A percentile compares a stretch with the other conserved stretches of the same genome.
phyloP scores from a whole-genome alignment of 148 eudicot genomes.

The Fagopyrum homotropicum region DNA sequence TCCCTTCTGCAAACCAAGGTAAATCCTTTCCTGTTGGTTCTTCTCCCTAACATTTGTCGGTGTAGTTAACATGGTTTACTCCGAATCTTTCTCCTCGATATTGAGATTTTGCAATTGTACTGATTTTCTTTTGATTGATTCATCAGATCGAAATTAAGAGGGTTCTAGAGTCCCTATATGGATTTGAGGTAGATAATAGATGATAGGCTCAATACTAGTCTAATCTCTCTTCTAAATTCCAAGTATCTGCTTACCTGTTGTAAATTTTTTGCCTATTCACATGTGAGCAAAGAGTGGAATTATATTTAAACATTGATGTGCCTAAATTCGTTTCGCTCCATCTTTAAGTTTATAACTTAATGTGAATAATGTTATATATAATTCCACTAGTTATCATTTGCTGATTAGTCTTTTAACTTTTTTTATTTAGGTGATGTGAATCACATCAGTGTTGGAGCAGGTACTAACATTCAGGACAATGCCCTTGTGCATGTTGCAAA shows the following conservation, averaged over 20 bases:
- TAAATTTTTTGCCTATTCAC: not conserved
- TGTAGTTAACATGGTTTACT: too few relatives aligned
- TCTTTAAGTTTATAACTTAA: not conserved
- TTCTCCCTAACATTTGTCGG: too few relatives aligned
- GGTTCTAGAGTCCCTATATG: slow-evolving; percentile 82
- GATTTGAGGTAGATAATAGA: slow-evolving; percentile 34
- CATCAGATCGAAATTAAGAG: slow-evolving; percentile 72
- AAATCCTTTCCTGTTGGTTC: too few relatives aligned
- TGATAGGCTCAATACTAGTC: not conserved
- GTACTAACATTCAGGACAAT: slow-evolving; percentile 21
- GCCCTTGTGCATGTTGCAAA: slow-evolving; percentile 21
- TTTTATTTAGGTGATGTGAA: slow-evolving; percentile 18
- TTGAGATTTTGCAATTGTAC: too few relatives aligned
- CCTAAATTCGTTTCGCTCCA: not conserved
- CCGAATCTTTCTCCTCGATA: slow-evolving; percentile 22
- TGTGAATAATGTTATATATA: not conserved
- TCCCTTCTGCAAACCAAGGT: too few relatives aligned
- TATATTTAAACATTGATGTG: not conserved
- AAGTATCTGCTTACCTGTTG: not conserved
- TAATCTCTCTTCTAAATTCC: not conserved
- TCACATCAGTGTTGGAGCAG: slow-evolving; percentile 17
- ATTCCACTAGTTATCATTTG: not conserved
- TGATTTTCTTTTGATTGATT: not conserved
- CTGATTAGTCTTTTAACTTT: not conserved
- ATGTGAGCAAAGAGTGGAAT: not conserved